A percentile compares a stretch with the other conserved stretches of the same genome.
These are phyloP conservation scores for Phytophthora melonis DNA, from an alignment of 352 stramenopile species.

Conservation along the genomic window DNA sequence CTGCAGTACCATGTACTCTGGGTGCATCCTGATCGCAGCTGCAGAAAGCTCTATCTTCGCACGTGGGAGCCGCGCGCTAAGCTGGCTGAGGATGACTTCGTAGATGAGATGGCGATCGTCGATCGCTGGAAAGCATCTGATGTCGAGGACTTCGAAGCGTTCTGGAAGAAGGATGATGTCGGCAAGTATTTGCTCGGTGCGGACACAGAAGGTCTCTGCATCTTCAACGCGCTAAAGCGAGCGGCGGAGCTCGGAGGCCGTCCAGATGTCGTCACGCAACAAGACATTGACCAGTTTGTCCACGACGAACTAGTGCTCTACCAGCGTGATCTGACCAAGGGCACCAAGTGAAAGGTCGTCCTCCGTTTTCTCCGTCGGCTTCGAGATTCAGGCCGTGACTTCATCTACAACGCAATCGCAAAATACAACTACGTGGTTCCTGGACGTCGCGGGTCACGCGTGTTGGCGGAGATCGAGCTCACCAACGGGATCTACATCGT, in stretches of 20 bases:
- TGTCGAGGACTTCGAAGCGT: not conserved
- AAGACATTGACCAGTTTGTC: constrained; percentile 17
- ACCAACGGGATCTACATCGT: not conserved
- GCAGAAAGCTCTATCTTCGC: not conserved
- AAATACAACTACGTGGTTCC: constrained; percentile 5
- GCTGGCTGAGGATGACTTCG: constrained; percentile 2
- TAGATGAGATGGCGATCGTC: not conserved
- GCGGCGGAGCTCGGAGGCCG: constrained; percentile 6
- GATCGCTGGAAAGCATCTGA: constrained; percentile 6
- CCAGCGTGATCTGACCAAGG: constrained; percentile 5
- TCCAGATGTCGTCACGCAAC: constrained; percentile 3
- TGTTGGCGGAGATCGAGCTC: constrained; percentile 1
- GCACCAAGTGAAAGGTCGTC: constrained; percentile 3
- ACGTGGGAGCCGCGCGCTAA: not conserved
- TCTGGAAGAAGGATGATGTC: not conserved
- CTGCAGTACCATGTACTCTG: constrained; percentile 4
- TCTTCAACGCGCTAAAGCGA: constrained; percentile 8
- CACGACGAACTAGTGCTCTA: not conserved
- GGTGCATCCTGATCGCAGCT: not conserved
- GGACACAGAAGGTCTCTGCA: constrained; percentile 1
- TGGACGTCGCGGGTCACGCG: constrained; percentile 2
- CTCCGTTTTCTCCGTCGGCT: not conserved
- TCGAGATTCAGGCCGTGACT: constrained; percentile 10
- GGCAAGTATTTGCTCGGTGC: not conserved
- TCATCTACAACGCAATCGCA: constrained; percentile 13